Base-by-base conservation (phyloP, 2,329 filamentous ascomycete genomes). In the Ascosphaera pollenicola region DNA sequence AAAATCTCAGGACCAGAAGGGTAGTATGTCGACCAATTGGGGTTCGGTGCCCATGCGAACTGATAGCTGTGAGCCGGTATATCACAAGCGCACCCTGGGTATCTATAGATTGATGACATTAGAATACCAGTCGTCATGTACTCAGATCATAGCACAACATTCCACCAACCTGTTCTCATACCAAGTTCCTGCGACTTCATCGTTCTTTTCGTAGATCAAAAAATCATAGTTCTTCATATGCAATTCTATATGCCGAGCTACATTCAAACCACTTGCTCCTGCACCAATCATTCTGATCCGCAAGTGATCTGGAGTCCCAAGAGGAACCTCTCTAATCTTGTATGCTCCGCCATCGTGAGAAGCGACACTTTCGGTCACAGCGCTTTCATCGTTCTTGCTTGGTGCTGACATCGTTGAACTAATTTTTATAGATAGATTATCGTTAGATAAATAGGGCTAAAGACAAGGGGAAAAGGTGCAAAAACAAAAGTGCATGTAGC, bases 51-150 rank as follows among this genome's bases (percentile, higher is more conserved):
- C 51, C 79, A 81, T 0, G 70, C 73, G 6, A 68, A 69, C 49
- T 80, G 75, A 47, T 82, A 82, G 16, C 75, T 73, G 50, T 78
- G 73, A 0, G 74, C 68, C 0, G 76, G 73, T 11, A 81, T 69
- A 50, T 80, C 75, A 46, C 76, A 81, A 34, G 72, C 60, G 1
- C 77, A 71, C 2, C 73, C 75, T 0, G 73, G 73, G 44, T 78
- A 78, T 3, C 54, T 57, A 39, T n/a, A n/a, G n/a, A 64, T 65
- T 40, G 63, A 58, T 44, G 59, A 46, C 56, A 51, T 43, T 44
- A 46, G 13, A 18, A 40, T 41, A 40, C 47, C 40, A 28, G 45
- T 50, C 32, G 45, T 24, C 26, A 26, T 41, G 11, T 31, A 26
- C 24, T 39, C 5, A 21, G 13, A 15, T 17, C 39, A 15, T 15